phyloP scores from a whole-genome alignment of 2,329 filamentous ascomycete species.

The Fusarium tjaetaba region DNA sequence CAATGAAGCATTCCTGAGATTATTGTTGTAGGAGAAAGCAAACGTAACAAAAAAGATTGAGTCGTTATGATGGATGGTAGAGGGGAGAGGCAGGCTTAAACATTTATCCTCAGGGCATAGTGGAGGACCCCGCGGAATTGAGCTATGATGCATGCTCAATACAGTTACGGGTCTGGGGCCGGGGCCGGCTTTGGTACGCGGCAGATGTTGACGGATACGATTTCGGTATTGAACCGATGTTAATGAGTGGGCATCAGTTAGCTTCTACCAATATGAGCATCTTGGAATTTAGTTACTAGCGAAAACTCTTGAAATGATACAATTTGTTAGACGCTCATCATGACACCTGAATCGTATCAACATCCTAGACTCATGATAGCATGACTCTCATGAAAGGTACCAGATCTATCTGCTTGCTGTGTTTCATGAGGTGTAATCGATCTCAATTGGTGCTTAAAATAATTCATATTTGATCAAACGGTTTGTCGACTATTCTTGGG shows the following conservation, averaged over 20 bases:
- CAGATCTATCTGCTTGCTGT: neutral
- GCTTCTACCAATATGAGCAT: neutral
- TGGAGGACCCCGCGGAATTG: slow-evolving; percentile 26
- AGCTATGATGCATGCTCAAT: slow-evolving; percentile 9
- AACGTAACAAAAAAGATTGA: neutral
- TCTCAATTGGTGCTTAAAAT: neutral
- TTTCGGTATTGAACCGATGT: neutral
- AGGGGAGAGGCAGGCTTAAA: slow-evolving; percentile 40
- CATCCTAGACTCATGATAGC: slow-evolving; percentile 8
- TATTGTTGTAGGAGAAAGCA: neutral
- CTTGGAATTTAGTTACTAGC: neutral
- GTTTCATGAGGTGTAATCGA: neutral
- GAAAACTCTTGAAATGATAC: neutral
- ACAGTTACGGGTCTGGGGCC: slow-evolving; percentile 12
- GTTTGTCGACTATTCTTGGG: neutral
- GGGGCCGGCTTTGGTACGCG: slow-evolving; percentile 35
- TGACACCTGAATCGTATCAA: slow-evolving; percentile 5
- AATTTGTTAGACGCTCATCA: neutral
- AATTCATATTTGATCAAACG: neutral
- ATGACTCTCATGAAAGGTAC: neutral
- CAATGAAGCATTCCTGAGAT: neutral
- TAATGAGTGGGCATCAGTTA: neutral
- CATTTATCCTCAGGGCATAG: slow-evolving; percentile 38
- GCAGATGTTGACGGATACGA: slow-evolving; percentile 23
- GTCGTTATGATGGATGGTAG: slow-evolving; percentile 13